A percentile compares a stretch with the other conserved stretches of the same genome.
Evolutionary conservation across 1,139 yeast species (phyloP).

Genomic region (Geotrichum candidum): DNA sequence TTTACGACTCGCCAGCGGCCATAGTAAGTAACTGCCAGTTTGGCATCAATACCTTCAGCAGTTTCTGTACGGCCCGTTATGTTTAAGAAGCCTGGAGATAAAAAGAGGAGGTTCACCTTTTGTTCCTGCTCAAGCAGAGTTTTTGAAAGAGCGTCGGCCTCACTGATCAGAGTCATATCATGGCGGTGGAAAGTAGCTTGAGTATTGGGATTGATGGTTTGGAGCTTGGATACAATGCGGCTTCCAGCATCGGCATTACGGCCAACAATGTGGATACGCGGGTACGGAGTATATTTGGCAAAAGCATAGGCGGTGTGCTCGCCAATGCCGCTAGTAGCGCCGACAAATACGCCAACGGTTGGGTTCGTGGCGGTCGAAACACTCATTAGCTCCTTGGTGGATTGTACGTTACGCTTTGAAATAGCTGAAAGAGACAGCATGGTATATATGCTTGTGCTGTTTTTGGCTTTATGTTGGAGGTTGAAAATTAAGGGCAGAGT

Average conservation of each 20-base stretch:
- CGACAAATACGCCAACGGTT: slow-evolving; percentile 32
- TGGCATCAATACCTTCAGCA: slow-evolving; percentile 30
- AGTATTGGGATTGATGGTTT: slow-evolving; percentile 22
- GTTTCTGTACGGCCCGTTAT: slow-evolving; percentile 27
- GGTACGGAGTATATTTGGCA: slow-evolving; percentile 28
- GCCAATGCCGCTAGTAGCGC: slow-evolving; percentile 34
- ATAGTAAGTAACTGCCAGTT: slow-evolving; percentile 30
- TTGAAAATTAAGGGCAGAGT: too few species aligned
- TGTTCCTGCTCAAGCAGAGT: slow-evolving; percentile 23
- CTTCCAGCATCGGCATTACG: slow-evolving; percentile 28
- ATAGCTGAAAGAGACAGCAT: slow-evolving; percentile 7
- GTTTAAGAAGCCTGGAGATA: slow-evolving; percentile 27
- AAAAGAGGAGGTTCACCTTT: slow-evolving; percentile 29
- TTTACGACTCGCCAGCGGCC: slow-evolving; percentile 29
- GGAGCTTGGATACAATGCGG: slow-evolving; percentile 24
- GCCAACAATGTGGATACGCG: slow-evolving; percentile 32
- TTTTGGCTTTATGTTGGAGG: too few species aligned
- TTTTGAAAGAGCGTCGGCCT: slow-evolving; percentile 24
- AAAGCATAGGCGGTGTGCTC: slow-evolving; percentile 29
- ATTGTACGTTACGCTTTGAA: slow-evolving; percentile 8
- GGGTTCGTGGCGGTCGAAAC: slow-evolving; percentile 4
- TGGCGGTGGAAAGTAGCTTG: slow-evolving; percentile 26
- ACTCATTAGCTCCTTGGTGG: slow-evolving; percentile 3
- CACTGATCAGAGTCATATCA: slow-evolving; percentile 27
- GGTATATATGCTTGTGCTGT: neutral